Evolutionary conservation across 2,329 filamentous ascomycete genomes (phyloP), one percentile per base, ranked within the genome.

Genomic region (Mycosphaerella sp.): DNA sequence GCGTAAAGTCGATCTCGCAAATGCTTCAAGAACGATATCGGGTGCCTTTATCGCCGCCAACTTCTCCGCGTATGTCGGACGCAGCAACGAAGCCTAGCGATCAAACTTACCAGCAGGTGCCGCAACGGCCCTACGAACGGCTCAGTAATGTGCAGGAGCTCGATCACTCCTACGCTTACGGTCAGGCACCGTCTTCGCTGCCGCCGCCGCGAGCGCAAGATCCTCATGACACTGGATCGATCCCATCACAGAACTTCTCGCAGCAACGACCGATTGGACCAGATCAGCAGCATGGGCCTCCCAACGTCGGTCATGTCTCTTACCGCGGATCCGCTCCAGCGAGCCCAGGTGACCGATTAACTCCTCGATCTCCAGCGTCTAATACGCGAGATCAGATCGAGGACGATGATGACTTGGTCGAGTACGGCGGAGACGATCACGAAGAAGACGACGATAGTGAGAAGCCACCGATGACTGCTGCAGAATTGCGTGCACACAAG

Each of bases 11-110:
- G 41, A 40, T 55, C 40, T 50, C 41, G 55, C 62, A 61, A 65
- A 66, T 66, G 64, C 56, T 75, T 67, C 69, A 72, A 68, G 71
- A 70, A 69, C 73, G 68, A 66, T 70, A 71, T 62, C 70, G 72
- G 66, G 72, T 73, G 66, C 73, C 73, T 62, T 66, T 76, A 63
- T 77, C 75, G 67, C 75, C 75, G 62, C 75, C 75, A 56, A 75
- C 67, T 59, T 77, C 75, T 67, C 75, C 75, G 68, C 74, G 71
- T 66, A 76, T 76, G 74, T 76, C 73, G 73, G 73, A 69, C 64
- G 74, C 73, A 63, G 68, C 69, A 66, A 67, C 69, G 58, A 73
- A 71, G 61, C 64, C 68, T 58, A 65, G 66, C 67, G 70, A 74
- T 49, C 70, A 71, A 66, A 69, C 72, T 62, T 75, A 72, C 73